Evolutionary conservation across 371 early-diverging fungal genomes (phyloP).

Genomic region (Syncephalis fuscata): DNA sequence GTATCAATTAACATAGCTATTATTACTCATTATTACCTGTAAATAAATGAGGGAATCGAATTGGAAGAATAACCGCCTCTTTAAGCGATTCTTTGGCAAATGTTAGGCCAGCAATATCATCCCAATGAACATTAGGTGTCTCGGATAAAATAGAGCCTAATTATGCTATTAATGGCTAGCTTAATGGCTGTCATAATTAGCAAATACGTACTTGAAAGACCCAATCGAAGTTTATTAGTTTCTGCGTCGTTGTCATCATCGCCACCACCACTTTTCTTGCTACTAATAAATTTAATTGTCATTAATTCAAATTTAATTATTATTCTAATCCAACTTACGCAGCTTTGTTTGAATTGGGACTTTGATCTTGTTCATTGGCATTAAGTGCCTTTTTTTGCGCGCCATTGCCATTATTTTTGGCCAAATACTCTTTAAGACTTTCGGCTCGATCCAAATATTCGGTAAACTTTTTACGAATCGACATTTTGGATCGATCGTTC

Average conservation of each 20-base stretch:
- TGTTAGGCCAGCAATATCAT: conserved; percentile 97
- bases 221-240: conserved; percentile 69
- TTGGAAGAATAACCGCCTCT: conserved; percentile 97
- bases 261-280: conserved; percentile 25
- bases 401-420: conserved; percentile 31
- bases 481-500: conserved; percentile 70
- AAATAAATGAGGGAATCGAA: conserved; percentile 93
- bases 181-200: not conserved
- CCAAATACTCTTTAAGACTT: conserved; percentile 71
- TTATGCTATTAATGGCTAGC: conserved; percentile 4
- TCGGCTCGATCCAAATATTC: conserved; percentile 93
- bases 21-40: conserved; percentile 30
- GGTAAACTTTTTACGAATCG: conserved; percentile 75
- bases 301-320: too few species aligned
- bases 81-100: conserved; percentile 96
- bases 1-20: not conserved
- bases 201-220: conserved; percentile 32
- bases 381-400: conserved; percentile 41
- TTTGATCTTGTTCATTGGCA: conserved; percentile 23
- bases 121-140: conserved; percentile 91
- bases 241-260: conserved; percentile 76
- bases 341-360: conserved; percentile 15
- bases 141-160: conserved; percentile 78
- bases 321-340: conserved; percentile 11
- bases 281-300: not conserved